Conservation (phyloP, 2,329 filamentous ascomycete species). For the Exophiala spinifera region DNA sequence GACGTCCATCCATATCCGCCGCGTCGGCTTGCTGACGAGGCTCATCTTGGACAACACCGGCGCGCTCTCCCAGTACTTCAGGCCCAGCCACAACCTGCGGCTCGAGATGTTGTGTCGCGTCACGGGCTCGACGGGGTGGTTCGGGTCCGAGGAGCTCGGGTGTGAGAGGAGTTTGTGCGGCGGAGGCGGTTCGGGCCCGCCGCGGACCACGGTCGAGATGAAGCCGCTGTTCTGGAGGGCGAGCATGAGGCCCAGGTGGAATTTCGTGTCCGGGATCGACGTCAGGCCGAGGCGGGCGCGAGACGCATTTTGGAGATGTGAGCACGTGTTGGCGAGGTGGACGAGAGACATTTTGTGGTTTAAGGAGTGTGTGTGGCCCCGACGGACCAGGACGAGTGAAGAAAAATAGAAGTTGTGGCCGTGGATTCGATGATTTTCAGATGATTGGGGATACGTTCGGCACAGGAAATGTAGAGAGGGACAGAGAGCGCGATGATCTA, state of each 20-base stretch:
- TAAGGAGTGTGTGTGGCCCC: background rate
- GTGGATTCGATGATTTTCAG: too few relatives aligned
- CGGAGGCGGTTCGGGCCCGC: slow-evolving; percentile 58
- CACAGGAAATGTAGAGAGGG: too few relatives aligned
- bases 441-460: too few relatives aligned
- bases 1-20: slow-evolving; percentile 65
- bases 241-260: slow-evolving; percentile 72
- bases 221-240: slow-evolving; percentile 81
- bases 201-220: slow-evolving; percentile 74
- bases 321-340: slow-evolving; percentile 76
- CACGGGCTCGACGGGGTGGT: slow-evolving; percentile 48
- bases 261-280: slow-evolving; percentile 74
- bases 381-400: background rate
- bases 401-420: too few relatives aligned
- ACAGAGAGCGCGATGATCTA: too few relatives aligned
- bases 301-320: slow-evolving; percentile 86
- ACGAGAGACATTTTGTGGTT: slow-evolving; percentile 63
- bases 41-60: slow-evolving; percentile 69
- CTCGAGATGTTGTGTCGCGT: slow-evolving; percentile 69
- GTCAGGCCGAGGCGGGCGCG: slow-evolving; percentile 80
- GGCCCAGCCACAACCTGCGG: slow-evolving; percentile 77
- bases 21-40: slow-evolving; percentile 70
- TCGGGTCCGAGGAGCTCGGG: slow-evolving; percentile 40
- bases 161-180: slow-evolving; percentile 52
- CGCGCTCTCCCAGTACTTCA: slow-evolving; percentile 84